phyloP scores from a whole-genome alignment of 257 asterid genomes.

The Paraleonurus japonicus region DNA sequence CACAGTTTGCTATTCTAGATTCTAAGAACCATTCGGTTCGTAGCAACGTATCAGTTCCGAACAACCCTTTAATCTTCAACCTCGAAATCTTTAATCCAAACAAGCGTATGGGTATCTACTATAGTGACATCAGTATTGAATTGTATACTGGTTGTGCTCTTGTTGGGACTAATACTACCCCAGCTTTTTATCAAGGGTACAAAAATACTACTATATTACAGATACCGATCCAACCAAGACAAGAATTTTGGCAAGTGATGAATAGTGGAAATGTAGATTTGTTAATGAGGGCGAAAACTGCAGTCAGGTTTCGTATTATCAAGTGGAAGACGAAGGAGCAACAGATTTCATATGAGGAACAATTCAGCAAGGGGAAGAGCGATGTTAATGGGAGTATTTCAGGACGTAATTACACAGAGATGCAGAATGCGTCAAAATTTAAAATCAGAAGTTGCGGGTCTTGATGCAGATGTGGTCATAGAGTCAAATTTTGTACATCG shows the following conservation, averaged over 20 bases:
- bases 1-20: constrained; percentile 15
- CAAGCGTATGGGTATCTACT: constrained; percentile 43
- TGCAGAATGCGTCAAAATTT: constrained; percentile 10
- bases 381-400: constrained; percentile 26
- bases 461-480: background rate
- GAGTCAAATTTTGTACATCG: constrained; percentile 12
- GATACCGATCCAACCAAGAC: constrained; percentile 18
- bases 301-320: constrained; percentile 43
- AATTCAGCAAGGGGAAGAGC: constrained; percentile 11
- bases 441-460: constrained; percentile 18
- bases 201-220: constrained; percentile 28
- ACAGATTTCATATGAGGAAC: constrained; percentile 35
- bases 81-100: constrained; percentile 41
- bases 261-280: constrained; percentile 9
- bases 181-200: constrained; percentile 39
- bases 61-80: constrained; percentile 18
- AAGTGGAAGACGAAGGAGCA: constrained; percentile 50
- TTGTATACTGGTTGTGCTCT: constrained; percentile 21
- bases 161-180: constrained; percentile 26
- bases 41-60: constrained; percentile 12
- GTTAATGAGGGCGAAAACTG: constrained; percentile 32
- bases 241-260: constrained; percentile 18
- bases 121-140: constrained; percentile 22
- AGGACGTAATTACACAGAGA: constrained; percentile 22
- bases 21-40: constrained; percentile 9